Conservation (phyloP, 495 filamentous ascomycete species). For the Evernia prunastri region DNA sequence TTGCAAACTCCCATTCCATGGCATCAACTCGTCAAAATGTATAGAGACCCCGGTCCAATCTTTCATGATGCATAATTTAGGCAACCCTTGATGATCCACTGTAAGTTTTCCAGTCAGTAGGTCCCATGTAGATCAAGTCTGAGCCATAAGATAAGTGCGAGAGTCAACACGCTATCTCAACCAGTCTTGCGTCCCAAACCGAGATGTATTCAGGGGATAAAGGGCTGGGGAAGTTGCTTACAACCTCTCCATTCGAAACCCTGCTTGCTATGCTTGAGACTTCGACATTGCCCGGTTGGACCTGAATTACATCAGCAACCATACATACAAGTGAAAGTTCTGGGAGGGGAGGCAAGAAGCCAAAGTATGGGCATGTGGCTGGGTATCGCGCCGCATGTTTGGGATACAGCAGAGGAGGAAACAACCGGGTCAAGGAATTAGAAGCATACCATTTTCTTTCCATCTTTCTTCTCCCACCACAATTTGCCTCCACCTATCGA, state of each 20-base stretch:
- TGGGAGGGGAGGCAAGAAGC: not conserved
- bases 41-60: not conserved
- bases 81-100: conserved; percentile 61
- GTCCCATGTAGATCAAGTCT: not conserved
- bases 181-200: not conserved
- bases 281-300: conserved; percentile 72
- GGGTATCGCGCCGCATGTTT: not conserved
- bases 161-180: not conserved
- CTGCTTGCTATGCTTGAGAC: conserved; percentile 62
- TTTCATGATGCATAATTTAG: conserved; percentile 48
- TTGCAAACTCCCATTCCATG: too few species aligned
- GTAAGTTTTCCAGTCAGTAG: not conserved
- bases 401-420: not conserved
- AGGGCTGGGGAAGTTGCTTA: not conserved
- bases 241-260: conserved; percentile 79
- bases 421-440: not conserved
- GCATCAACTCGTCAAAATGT: not conserved
- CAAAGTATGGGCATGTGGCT: not conserved
- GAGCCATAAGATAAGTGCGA: not conserved
- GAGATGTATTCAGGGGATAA: not conserved
- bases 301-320: conserved; percentile 39
- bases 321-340: conserved; percentile 12
- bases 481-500: conserved; percentile 65
- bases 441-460: conserved; percentile 57
- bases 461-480: conserved; percentile 75